Percentiles rank a stretch among this genome's conserved stretches.
phyloP scores from a whole-genome alignment of 2,329 filamentous ascomycete genomes.

The Fusarium bactridioides region DNA sequence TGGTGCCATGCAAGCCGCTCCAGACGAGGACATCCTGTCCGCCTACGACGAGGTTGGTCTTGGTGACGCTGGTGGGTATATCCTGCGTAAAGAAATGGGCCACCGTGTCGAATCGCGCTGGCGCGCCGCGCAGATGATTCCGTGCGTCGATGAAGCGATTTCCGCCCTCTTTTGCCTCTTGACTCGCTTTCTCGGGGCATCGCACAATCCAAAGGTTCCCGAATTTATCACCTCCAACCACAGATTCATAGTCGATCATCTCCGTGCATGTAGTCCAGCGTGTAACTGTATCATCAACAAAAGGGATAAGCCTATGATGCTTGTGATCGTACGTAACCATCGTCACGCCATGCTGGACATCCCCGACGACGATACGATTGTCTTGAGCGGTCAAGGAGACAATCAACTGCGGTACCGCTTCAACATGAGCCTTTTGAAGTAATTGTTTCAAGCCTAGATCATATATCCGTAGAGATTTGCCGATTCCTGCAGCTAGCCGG shows the following conservation, averaged over 20 bases:
- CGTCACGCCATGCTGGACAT: slow-evolving; percentile 89
- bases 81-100: slow-evolving; percentile 93
- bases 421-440: slow-evolving; percentile 86
- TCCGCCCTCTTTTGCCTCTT: slow-evolving; percentile 51
- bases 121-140: slow-evolving; percentile 48
- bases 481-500: slow-evolving; percentile 82
- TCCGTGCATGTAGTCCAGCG: slow-evolving; percentile 90
- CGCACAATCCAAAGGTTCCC: slow-evolving; percentile 95
- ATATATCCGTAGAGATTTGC: slow-evolving; percentile 82
- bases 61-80: slow-evolving; percentile 90
- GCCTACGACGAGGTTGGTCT: slow-evolving; percentile 87
- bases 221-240: slow-evolving; percentile 95
- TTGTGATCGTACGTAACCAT: slow-evolving; percentile 93
- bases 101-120: slow-evolving; percentile 83
- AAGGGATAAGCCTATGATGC: slow-evolving; percentile 90
- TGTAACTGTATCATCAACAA: slow-evolving; percentile 86
- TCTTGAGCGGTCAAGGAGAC: slow-evolving; percentile 88
- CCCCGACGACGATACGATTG: slow-evolving; percentile 88
- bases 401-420: slow-evolving; percentile 80
- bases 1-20: slow-evolving; percentile 94
- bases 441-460: slow-evolving; percentile 93
- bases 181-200: slow-evolving; percentile 83
- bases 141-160: rapidly evolving
- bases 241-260: slow-evolving; percentile 97
- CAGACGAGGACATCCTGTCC: slow-evolving; percentile 91